A percentile compares a stretch with the other conserved stretches of the same genome.
Evolutionary conservation across 1,139 yeast species (phyloP).

Genomic region (Zygosaccharomyces sapae): DNA sequence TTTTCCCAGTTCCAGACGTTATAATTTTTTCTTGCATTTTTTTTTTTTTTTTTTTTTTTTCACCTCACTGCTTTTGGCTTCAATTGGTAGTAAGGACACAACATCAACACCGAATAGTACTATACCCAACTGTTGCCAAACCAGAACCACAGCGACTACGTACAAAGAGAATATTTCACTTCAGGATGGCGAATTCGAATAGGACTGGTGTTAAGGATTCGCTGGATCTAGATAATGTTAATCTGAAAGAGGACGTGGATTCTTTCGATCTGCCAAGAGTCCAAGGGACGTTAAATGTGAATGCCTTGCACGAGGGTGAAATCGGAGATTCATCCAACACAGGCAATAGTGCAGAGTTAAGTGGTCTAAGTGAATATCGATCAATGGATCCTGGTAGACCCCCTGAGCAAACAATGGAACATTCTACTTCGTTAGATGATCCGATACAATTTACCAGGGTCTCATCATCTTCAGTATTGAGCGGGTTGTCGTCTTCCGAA

Average conservation of each 20-base stretch:
- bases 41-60: not conserved
- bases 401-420: constrained; percentile 4
- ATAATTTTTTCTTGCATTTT: not conserved
- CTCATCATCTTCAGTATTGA: constrained; percentile 36
- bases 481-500: constrained; percentile 25
- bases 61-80: not conserved
- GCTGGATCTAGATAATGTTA: not conserved
- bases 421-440: constrained; percentile 35
- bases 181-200: not conserved
- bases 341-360: constrained; percentile 6
- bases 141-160: not conserved
- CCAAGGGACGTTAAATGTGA: constrained; percentile 59
- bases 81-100: not conserved
- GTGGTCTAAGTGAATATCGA: constrained; percentile 12
- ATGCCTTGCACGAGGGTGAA: constrained; percentile 39
- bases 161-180: not conserved
- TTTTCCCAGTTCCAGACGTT: not conserved
- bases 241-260: constrained; percentile 4
- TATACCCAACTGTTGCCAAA: too few species aligned
- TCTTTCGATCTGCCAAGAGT: constrained; percentile 47
- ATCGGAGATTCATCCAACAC: constrained; percentile 4
- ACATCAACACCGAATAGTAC: not conserved
- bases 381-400: constrained; percentile 18
- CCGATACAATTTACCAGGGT: constrained; percentile 41
- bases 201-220: not conserved